Conservation (phyloP, 2,329 filamentous ascomycete species). For the Alternaria arbusti region DNA sequence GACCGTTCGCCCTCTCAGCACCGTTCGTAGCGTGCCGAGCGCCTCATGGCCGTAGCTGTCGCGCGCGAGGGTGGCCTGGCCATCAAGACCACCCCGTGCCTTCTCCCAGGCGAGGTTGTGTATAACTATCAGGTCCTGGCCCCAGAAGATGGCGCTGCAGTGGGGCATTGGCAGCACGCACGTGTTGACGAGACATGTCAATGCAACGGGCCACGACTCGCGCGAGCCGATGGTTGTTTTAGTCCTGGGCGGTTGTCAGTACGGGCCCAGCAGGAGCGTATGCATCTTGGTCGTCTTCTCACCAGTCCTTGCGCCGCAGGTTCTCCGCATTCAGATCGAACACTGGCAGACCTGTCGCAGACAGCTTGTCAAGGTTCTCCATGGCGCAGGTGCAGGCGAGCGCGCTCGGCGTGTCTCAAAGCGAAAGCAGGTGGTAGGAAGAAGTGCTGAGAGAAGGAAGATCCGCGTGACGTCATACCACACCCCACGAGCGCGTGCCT, state of each 20-base stretch:
- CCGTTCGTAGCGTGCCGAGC: constrained; percentile 41
- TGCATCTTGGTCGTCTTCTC: neutral
- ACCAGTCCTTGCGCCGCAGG: constrained; percentile 38
- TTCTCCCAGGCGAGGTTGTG: constrained; percentile 53
- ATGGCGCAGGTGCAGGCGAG: constrained; percentile 7
- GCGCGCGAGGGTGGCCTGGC: constrained; percentile 45
- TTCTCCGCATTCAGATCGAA: constrained; percentile 42
- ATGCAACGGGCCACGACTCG: constrained; percentile 44
- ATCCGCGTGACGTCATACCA: constrained; percentile 15
- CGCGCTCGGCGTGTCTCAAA: constrained; percentile 2
- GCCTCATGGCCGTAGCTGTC: constrained; percentile 44
- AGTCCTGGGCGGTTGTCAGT: constrained; percentile 28
- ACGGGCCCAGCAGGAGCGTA: neutral
- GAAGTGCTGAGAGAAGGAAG: constrained; percentile 8
- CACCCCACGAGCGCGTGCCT: constrained; percentile 7
- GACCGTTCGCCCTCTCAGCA: constrained; percentile 44
- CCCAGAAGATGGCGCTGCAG: constrained; percentile 53
- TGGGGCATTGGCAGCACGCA: constrained; percentile 52
- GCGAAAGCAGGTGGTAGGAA: constrained; percentile 6
- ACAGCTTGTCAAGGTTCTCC: constrained; percentile 41
- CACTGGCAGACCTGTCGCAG: constrained; percentile 35
- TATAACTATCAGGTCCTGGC: constrained; percentile 45
- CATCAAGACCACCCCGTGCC: constrained; percentile 38
- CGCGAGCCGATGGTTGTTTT: constrained; percentile 41
- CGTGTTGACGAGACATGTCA: constrained; percentile 40